A percentile compares a stretch with the other conserved stretches of the same genome.
Evolutionary conservation across 2,329 filamentous ascomycete genomes (phyloP).

Genomic region (Diaporthe sp.): DNA sequence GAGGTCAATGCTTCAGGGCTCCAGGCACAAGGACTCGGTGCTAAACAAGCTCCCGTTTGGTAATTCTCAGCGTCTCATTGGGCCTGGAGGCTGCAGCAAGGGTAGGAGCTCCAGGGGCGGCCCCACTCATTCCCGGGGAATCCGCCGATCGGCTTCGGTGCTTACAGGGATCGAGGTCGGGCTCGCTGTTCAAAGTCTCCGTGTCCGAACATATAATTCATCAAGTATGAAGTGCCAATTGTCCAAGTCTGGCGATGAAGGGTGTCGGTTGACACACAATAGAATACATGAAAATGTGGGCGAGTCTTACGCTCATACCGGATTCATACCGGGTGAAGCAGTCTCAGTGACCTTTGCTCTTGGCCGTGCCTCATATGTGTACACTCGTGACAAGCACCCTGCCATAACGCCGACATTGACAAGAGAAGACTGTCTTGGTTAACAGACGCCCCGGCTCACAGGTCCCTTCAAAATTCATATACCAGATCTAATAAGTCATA

Average conservation of each 20-base stretch:
- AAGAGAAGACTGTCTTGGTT: not conserved
- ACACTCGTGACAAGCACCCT: no score
- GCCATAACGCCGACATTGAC: not conserved
- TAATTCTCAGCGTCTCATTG: slow-evolving; percentile 32
- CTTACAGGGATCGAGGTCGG: not conserved
- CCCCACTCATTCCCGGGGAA: slow-evolving; percentile 11
- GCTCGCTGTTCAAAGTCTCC: not conserved
- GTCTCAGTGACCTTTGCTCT: not conserved
- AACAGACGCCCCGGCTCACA: not conserved
- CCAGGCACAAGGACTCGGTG: not conserved
- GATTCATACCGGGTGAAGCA: not conserved
- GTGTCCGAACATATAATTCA: no score
- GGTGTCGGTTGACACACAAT: not conserved
- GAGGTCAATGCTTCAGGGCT: slow-evolving; percentile 15
- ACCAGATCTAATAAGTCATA: not conserved
- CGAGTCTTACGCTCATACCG: not conserved
- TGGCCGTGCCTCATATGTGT: no score
- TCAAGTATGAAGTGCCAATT: no score
- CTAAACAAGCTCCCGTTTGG: slow-evolving; percentile 12
- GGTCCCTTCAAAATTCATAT: not conserved
- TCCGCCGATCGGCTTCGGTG: not conserved
- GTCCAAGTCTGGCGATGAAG: not conserved
- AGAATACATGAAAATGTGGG: no score
- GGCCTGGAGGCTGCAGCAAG: not conserved
- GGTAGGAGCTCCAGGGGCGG: not conserved